Conservation (phyloP, 345 rosid genomes). For the Linum lewisii region DNA sequence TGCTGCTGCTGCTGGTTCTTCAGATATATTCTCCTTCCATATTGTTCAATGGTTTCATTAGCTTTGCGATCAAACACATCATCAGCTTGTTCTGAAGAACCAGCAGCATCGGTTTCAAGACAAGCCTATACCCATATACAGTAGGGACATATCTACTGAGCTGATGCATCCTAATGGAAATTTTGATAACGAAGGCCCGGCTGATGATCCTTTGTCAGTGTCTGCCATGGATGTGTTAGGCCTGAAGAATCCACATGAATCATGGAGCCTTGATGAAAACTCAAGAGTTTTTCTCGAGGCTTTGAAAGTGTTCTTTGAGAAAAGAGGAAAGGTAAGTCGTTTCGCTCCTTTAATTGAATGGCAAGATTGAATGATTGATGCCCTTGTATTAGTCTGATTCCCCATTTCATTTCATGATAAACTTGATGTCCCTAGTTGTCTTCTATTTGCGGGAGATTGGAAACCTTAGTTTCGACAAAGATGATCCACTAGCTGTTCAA, state of each 20-base stretch:
- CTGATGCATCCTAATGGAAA: constrained; percentile 53
- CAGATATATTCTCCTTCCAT: constrained; percentile 86
- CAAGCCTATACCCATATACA: constrained; percentile 75
- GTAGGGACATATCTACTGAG: constrained; percentile 48
- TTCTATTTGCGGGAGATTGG: constrained; percentile 64
- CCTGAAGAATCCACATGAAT: constrained; percentile 91
- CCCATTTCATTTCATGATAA: constrained; percentile 1
- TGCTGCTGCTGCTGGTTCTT: constrained; percentile 43
- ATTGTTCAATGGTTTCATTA: constrained; percentile 69
- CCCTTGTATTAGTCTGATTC: background rate
- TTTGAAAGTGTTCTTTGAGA: constrained; percentile 55
- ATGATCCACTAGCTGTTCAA: constrained; percentile 96
- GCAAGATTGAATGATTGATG: constrained; percentile 8
- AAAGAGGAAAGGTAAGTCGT: constrained; percentile 62
- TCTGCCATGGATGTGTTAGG: constrained; percentile 86
- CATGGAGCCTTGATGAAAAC: constrained; percentile 79
- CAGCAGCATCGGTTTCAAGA: constrained; percentile 48
- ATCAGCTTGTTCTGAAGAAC: constrained; percentile 51
- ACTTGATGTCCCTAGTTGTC: constrained; percentile 4
- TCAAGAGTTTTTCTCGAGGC: constrained; percentile 79
- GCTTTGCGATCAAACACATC: constrained; percentile 63
- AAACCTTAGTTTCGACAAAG: constrained; percentile 87
- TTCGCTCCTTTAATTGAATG: constrained; percentile 6
- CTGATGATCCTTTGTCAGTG: constrained; percentile 28
- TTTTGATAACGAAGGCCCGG: constrained; percentile 27